These are phyloP conservation scores for Schizopora paradoxa DNA, from an alignment of 1,284 basidiomycete genomes.

Conservation along the genomic window DNA sequence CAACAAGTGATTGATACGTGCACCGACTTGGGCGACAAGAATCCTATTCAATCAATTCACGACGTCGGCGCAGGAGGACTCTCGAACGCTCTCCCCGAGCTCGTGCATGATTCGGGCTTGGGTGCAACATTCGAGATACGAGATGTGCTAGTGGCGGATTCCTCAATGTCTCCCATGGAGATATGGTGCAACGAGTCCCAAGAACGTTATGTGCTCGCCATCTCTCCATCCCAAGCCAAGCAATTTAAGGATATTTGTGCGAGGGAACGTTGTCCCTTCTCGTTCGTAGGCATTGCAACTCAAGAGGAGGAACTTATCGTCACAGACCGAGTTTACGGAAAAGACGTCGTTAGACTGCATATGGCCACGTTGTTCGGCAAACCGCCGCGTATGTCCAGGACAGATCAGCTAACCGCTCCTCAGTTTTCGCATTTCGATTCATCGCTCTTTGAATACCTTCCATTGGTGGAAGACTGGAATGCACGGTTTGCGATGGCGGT, in stretches of 20 bases:
- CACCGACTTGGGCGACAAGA: constrained; percentile 57
- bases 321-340: constrained; percentile 78
- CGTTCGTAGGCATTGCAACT: constrained; percentile 86
- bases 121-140: constrained; percentile 95
- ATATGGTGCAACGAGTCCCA: constrained; percentile 99
- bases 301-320: constrained; percentile 80
- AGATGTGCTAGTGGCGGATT: constrained; percentile 88
- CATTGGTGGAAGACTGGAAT: constrained; percentile 31
- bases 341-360: constrained; percentile 82
- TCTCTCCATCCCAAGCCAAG: constrained; percentile 54
- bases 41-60: constrained; percentile 94
- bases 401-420: constrained; percentile 53
- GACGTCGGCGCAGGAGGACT: constrained; percentile 97
- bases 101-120: constrained; percentile 91
- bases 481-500: constrained; percentile 59
- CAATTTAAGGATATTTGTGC: constrained; percentile 76
- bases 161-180: constrained; percentile 97
- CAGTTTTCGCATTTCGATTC: constrained; percentile 65
- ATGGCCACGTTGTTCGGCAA: constrained; percentile 98
- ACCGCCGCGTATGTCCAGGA: constrained; percentile 87
- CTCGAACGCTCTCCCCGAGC: constrained; percentile 94
- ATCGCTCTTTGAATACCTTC: constrained; percentile 63
- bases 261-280: constrained; percentile 91
- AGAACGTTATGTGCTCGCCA: constrained; percentile 94
- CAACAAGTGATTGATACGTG: constrained; percentile 98